phyloP scores from a whole-genome alignment of 2,329 filamentous ascomycete species.

The Xenoacremonium recifei region DNA sequence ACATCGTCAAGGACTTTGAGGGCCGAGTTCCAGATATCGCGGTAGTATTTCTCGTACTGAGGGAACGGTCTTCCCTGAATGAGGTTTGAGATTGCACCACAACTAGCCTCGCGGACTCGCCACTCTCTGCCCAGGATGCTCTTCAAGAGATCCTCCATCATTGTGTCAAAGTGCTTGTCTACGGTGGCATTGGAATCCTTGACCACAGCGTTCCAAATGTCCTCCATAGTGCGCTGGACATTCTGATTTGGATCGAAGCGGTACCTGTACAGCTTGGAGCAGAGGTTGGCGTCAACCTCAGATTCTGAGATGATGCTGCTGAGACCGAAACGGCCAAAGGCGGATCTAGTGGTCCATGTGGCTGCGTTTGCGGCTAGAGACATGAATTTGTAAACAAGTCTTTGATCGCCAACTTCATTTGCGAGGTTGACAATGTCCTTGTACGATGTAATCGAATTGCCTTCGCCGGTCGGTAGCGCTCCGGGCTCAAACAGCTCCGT shows the following conservation, averaged over 20 bases:
- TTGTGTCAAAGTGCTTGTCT: constrained; percentile 79
- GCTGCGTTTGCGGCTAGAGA: constrained; percentile 92
- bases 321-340: constrained; percentile 90
- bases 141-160: constrained; percentile 82
- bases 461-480: constrained; percentile 84
- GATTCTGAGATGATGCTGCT: constrained; percentile 90
- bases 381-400: constrained; percentile 98
- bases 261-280: constrained; percentile 92
- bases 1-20: constrained; percentile 96
- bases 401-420: constrained; percentile 94
- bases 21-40: constrained; percentile 79
- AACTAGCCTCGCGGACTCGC: constrained; percentile 90
- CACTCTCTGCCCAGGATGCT: constrained; percentile 90
- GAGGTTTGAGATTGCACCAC: constrained; percentile 83
- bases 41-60: constrained; percentile 81
- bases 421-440: constrained; percentile 95
- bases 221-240: constrained; percentile 92
- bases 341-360: constrained; percentile 95
- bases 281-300: constrained; percentile 85
- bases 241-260: constrained; percentile 93
- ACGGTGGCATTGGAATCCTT: constrained; percentile 79
- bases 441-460: constrained; percentile 88
- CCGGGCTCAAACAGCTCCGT: constrained; percentile 94
- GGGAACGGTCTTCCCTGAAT: constrained; percentile 75
- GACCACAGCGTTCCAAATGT: constrained; percentile 95